Evolutionary conservation across 2,329 filamentous ascomycete genomes (phyloP), one percentile per base, ranked within the genome.

Genomic region (Aspergillus sp.): DNA sequence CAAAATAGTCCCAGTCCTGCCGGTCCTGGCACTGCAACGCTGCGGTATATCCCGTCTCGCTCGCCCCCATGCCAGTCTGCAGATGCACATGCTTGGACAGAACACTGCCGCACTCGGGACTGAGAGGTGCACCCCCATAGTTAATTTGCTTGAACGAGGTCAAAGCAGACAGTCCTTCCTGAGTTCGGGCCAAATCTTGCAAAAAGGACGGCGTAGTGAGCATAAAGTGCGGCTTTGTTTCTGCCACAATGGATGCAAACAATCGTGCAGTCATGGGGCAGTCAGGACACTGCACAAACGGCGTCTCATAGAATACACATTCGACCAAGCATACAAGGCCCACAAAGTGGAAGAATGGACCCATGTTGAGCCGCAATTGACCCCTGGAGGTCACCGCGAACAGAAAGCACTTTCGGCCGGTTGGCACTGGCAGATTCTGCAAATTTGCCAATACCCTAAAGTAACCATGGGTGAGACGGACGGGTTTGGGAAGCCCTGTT

Each of bases 251-350:
- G 1, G 41, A 17, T 2, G 41, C 10, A 19, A 58, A 46, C 2
- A 56, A 19, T 10, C 48, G 47, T 1, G 20, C n/a, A 1, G 54
- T 53, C 10, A 57, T 23, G 0, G 56, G 58, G n/a, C 88, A 7
- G 87, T 92, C 77, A 95, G 93, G 85, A 96, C 83, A 96, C 96
- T 43, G 96, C 90, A 74, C 96, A 96, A 55, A 97, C 80, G 3
- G 92, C 89, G 73, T 97, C 91, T 64, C 91, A 84, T 53, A 91
- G 86, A 51, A 97, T 90, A 67, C 97, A 91, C 76, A 96, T 91
- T 50, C 92, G 90, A 96, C 96, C 3, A 55, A n/a, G 14, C 34
- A 48, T 1, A 49, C 17, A 9, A 58, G 19, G 1, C 58, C 58
- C 5, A 58, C 44, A 3, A 55, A 49, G 16, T 60, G 58, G 20